Base-by-base conservation (phyloP, 2,329 filamentous ascomycete species). In the Cyphellophora europaea region DNA sequence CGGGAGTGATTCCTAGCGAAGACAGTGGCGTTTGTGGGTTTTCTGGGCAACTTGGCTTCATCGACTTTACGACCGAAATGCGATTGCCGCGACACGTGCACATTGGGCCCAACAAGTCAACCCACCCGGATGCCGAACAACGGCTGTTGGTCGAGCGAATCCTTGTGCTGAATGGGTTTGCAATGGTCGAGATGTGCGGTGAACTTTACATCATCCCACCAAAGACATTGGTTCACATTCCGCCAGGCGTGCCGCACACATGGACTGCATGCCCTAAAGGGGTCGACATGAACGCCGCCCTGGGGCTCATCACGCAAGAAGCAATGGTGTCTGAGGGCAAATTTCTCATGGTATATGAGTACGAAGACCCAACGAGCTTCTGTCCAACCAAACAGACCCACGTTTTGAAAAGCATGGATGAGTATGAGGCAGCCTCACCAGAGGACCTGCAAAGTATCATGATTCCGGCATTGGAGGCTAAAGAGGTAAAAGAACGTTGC, bases 281-380 rank as follows among this genome's bases (percentile, higher is more conserved):
- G 8, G 40, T 45, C 14, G 21, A 25, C 21, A 25, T 25, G n/a
- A 25, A 12, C 6, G 11, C 35, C 21, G 18, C 19, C 19, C 5
- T 32, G 16, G 8, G 35, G 23, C 3, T 37, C 33, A 11, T 30
- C 29, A 17, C 31, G n/a, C 27, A 37, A 10, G 21, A 37, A 12
- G 30, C 28, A n/a, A 8, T 25, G 8, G 21, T n/a, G n/a, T 41
- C 38, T 3, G 32, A 37, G 2, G 40, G 42, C 11, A 36, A 15
- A 14, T 43, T 45, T 27, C 34, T 45, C n/a, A 41, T 43, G 40
- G 27, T 42, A 12, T 42, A 42, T 31, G 42, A 44, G 25, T 44
- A 44, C 23, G 37, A 44, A 13, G 39, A 42, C 11, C 33, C 37
- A 27, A 44, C 36, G n/a, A 34, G 39, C 5, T 44, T 44, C 27